Base-by-base conservation (phyloP, 352 stramenopile genomes). In the Phytophthora cryptogea region DNA sequence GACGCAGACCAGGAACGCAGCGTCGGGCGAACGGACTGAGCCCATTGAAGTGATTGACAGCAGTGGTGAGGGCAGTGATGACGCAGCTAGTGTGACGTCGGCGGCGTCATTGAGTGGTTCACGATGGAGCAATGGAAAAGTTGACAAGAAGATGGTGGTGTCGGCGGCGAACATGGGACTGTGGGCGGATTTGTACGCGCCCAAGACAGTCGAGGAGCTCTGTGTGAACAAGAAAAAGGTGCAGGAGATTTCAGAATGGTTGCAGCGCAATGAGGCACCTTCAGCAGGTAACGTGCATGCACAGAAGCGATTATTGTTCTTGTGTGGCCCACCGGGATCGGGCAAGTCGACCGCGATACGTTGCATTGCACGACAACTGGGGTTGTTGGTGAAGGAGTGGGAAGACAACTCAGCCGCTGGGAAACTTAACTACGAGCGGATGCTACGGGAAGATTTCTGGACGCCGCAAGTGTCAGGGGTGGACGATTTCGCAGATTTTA, bases 161-260 rank as follows among this genome's bases (percentile, higher is more conserved):
- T 8, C 41, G 9, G 50, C 44, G 33, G 1, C 31, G 13, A 62
- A 30, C 16, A 64, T 23, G 35, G 45, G 40, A 8, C 50, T 93
- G 4, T 95, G 83, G 86, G 56, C 65, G 7, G 81, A 90, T 32
- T 41, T 68, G 11, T 73, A 81, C 40, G 44, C 50, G 1, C 80
- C 83, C 0, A 62, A 68, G 16, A 66, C 53, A 3, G 64, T 88
- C 5, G 78, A 88, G n/a, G 76, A 95, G 1, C 60, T 95, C 2
- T 90, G 83, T 48, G 69, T 95, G 16, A 87, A 90, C 57, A 91
- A 89, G 66, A 92, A 92, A 49, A 95, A 95, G 63, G 55, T 86
- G 8, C 70, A 87, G 30, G 82, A 93, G 54, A 72, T 95, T 0
- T 73, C 63, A 9, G 72, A 80, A 7, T 95, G 86, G 86, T 39